Evolutionary conservation across 192 early-diverging fungal genomes (phyloP).

Genomic region (Coemansia sp.): DNA sequence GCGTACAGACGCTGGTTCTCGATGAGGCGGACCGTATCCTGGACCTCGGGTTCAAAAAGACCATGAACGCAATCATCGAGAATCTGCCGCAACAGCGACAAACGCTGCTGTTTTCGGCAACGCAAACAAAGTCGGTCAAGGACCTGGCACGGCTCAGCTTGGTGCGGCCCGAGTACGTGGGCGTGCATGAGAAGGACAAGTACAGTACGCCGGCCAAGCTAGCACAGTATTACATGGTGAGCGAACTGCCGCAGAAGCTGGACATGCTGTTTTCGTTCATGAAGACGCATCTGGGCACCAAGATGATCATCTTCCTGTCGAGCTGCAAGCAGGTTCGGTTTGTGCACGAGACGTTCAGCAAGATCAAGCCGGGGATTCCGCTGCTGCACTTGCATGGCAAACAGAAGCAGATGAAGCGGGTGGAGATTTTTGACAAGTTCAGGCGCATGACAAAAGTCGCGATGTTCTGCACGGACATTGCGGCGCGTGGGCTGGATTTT

Average conservation of each 20-base stretch:
- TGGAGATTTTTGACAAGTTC: slow-evolving; percentile 93
- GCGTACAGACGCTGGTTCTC: slow-evolving; percentile 71
- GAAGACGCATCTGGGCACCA: slow-evolving; percentile 85
- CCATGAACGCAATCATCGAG: slow-evolving; percentile 78
- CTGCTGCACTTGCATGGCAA: slow-evolving; percentile 93
- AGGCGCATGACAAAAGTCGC: slow-evolving; percentile 71
- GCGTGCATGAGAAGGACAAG: slow-evolving; percentile 85
- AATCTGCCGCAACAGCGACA: slow-evolving; percentile 84
- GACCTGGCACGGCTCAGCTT: slow-evolving; percentile 91
- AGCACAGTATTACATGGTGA: slow-evolving; percentile 82
- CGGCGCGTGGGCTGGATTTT: slow-evolving; percentile 96
- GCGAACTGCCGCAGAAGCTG: slow-evolving; percentile 85
- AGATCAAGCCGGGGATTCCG: slow-evolving; percentile 89
- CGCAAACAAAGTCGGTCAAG: slow-evolving; percentile 94
- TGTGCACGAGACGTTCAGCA: slow-evolving; percentile 93
- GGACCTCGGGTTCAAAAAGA: slow-evolving; percentile 84
- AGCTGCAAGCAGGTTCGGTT: slow-evolving; percentile 97
- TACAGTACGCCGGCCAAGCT: slow-evolving; percentile 80
- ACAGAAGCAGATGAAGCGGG: slow-evolving; percentile 92
- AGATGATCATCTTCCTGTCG: slow-evolving; percentile 91
- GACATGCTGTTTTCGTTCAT: slow-evolving; percentile 95
- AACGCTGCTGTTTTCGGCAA: slow-evolving; percentile 96
- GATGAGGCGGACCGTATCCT: slow-evolving; percentile 87
- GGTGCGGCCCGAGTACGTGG: slow-evolving; percentile 90
- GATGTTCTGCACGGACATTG: slow-evolving; percentile 93